Evolutionary conservation across 768 basidiomycete genomes (phyloP).

Genomic region (Tremella fuciformis): DNA sequence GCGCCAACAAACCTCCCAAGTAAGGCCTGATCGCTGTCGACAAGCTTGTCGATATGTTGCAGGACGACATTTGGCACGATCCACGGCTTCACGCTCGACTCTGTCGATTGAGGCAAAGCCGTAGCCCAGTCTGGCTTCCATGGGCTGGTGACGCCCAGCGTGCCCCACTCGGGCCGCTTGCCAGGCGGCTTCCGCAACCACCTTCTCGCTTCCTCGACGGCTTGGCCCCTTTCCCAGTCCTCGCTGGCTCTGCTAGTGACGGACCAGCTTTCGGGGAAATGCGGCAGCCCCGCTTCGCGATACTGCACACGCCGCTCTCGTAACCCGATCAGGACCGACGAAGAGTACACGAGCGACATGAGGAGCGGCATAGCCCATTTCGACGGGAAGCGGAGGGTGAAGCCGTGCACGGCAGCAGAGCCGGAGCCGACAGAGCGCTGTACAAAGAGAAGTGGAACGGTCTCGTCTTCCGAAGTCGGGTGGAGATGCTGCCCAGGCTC

Average conservation of each 20-base stretch:
- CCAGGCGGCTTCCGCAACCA: slow-evolving; percentile 85
- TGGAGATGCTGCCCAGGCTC: slow-evolving; percentile 73
- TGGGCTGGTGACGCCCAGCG: slow-evolving; percentile 66
- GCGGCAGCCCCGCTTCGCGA: slow-evolving; percentile 71
- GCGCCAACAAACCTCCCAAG: slow-evolving; percentile 62
- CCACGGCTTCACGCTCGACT: slow-evolving; percentile 29
- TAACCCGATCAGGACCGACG: slow-evolving; percentile 80
- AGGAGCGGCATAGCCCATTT: slow-evolving; percentile 93
- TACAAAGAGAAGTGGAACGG: slow-evolving; percentile 76
- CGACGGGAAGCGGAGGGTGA: slow-evolving; percentile 78
- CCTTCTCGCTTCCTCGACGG: slow-evolving; percentile 58
- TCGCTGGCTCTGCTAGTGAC: slow-evolving; percentile 58
- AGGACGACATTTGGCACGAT: background rate
- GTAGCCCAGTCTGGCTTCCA: slow-evolving; percentile 72
- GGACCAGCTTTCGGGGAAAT: slow-evolving; percentile 82
- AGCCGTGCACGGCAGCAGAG: slow-evolving; percentile 66
- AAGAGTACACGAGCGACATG: slow-evolving; percentile 73
- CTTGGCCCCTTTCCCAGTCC: slow-evolving; percentile 57
- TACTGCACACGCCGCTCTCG: slow-evolving; percentile 75
- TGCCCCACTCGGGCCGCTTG: slow-evolving; percentile 71
- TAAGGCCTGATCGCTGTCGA: slow-evolving; percentile 19
- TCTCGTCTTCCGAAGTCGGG: slow-evolving; percentile 71
- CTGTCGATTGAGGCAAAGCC: slow-evolving; percentile 39
- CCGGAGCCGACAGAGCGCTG: slow-evolving; percentile 62
- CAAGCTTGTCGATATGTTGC: background rate